Base-by-base conservation (phyloP, 805 yeast species). In the Blastobotrys chiropterorum region DNA sequence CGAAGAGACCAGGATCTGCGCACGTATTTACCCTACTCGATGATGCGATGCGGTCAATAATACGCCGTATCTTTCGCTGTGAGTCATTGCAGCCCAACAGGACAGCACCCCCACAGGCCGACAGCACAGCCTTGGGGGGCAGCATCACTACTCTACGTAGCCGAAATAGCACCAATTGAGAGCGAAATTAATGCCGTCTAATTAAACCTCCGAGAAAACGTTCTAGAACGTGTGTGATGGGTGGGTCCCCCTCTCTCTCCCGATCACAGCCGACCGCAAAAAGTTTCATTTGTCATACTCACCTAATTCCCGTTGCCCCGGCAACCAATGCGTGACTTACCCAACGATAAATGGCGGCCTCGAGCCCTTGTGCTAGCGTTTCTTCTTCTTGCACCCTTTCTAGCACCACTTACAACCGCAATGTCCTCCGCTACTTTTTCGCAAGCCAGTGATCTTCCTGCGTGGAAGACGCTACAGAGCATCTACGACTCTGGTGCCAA, bases 381-480 rank as follows among this genome's bases (percentile, higher is more conserved):
- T 6, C 5, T 26, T 6, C 34, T 26, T 26, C 8, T 26, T 26
- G n/a, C n/a, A n/a, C n/a, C n/a, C n/a, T n/a, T n/a, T n/a, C n/a
- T n/a, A n/a, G n/a, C n/a, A 26, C 34, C 34, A 26, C 34, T 26
- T 11, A 26, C 34, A 5, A 26, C 34, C 34, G 34, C 34, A 26
- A 26, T 26, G 34, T 26, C 34, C 34, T 44, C 47, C 20, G 43
- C 43, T 40, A 15, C 43, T 5, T 44, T 44, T 17, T 21, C 19
- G 22, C 75, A 81, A 62, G 77, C 90, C 44, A 61, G 83, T 50
- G 90, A 87, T 59, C 79, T 90, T 63, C 82, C 92, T 56, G 84
- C 97, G 48, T 94, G 96, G 95, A 76, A 82, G 59, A 74, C 82
- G 62, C 80, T 94, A 62, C 85, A 89, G 75, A 58, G 71, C 52